phyloP scores from a whole-genome alignment of 345 rosid species.

The Ricinus communis region DNA sequence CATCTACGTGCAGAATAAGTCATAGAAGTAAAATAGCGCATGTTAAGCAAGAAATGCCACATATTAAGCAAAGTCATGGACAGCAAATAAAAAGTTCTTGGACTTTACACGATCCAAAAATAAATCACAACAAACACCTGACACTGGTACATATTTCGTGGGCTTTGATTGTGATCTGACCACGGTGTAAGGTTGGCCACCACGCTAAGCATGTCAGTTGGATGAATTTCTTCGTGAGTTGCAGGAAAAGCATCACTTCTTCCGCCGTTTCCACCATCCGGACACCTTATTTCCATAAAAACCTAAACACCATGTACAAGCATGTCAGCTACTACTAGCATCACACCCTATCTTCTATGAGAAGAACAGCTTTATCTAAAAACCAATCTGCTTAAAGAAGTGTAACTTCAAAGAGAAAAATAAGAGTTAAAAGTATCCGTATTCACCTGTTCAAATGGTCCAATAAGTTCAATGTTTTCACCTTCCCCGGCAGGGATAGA shows the following conservation, averaged over 20 bases:
- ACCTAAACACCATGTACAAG: slow-evolving; percentile 46
- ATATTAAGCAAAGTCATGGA: slow-evolving; percentile 9
- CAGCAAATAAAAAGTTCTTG: background rate
- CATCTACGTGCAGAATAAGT: slow-evolving; percentile 50
- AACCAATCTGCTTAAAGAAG: background rate
- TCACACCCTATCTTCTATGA: slow-evolving; percentile 16
- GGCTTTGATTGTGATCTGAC: slow-evolving; percentile 99
- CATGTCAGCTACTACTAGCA: slow-evolving; percentile 5
- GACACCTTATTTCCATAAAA: slow-evolving; percentile 93
- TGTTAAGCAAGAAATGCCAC: slow-evolving; percentile 17
- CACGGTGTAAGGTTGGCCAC: slow-evolving; percentile 99
- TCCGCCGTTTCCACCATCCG: slow-evolving; percentile 96
- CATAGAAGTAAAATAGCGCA: background rate
- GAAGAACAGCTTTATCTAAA: slow-evolving; percentile 1
- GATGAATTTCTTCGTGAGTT: slow-evolving; percentile 93
- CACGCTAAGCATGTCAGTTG: slow-evolving; percentile 92
- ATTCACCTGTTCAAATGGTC: slow-evolving; percentile 98
- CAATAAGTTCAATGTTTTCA: slow-evolving; percentile 67
- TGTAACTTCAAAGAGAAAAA: too few relatives aligned
- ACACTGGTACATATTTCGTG: slow-evolving; percentile 97
- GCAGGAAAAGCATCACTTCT: slow-evolving; percentile 67
- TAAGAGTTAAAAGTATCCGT: background rate
- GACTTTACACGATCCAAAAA: slow-evolving; percentile 4
- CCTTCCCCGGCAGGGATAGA: slow-evolving; percentile 42
- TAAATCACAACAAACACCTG: slow-evolving; percentile 49